Base-by-base conservation (phyloP, 108 stramenopile species). In the Cyclotella kingstonii region DNA sequence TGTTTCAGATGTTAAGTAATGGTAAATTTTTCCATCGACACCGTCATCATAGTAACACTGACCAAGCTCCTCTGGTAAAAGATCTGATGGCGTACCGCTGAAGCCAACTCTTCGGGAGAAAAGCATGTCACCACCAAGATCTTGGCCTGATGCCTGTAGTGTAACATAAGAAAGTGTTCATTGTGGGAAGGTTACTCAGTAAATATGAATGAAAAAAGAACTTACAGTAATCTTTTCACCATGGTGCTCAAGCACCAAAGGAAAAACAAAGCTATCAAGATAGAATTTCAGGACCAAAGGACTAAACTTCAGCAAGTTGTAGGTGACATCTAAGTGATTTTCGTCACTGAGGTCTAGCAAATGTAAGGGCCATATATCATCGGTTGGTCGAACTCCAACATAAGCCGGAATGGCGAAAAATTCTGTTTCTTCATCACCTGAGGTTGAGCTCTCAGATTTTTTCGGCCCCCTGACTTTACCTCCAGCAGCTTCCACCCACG, bases 281-380 rank as follows among this genome's bases (percentile, higher is more conserved):
- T 97, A 97, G 69, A 90, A 91, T 45, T 89, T 77, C 9, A 90
- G 79, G 25, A 94, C 89, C 23, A 89, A 89, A 28, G 98, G 96
- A 15, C 89, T 78, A 38, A 80, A 79, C 33, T 76, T 51, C 33
- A 99, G 81, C 7, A 98, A 82, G 21, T 85, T 81, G 83, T 80
- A 98, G 0, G 97, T 93, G 17, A 91, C 68, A 31, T 82, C 82
- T 70, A 98, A 84, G 82, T 98, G 96, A 30, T 97, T 94, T 25
- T 93, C 85, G 60, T 99, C 99, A 28, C 85, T 90, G 54, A 96
- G 41, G 66, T 98, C 96, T n/a, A 98, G 59, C 25, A 99, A 74
- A 60, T 97, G 96, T 41, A 99, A 84, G 4, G 99, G 99, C 96
- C 95, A 97, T 53, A 98, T 90, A 47, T 98, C 96, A 66, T 99